Conservation (phyloP, 495 filamentous ascomycete species). For the Lepidopterella palustris region DNA sequence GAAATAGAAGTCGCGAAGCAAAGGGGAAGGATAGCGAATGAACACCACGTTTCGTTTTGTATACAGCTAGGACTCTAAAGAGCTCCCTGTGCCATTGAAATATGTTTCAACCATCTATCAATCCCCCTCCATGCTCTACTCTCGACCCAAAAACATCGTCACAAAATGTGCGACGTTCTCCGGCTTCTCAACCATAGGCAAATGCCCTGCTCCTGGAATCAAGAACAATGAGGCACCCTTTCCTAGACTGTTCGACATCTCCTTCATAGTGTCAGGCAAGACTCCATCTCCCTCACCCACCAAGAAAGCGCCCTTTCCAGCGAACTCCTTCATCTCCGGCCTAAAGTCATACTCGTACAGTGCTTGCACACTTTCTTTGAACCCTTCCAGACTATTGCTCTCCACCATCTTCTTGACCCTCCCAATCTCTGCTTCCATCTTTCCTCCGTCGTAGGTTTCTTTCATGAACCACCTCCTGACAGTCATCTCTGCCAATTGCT, state of each 20-base stretch:
- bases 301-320: conserved; percentile 57
- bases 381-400: conserved; percentile 61
- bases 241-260: conserved; percentile 55
- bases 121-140: too few relatives aligned
- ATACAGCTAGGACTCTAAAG: too few relatives aligned
- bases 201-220: conserved; percentile 62
- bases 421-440: conserved; percentile 43
- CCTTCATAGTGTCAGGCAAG: conserved; percentile 67
- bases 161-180: conserved; percentile 57
- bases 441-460: conserved; percentile 47
- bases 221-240: conserved; percentile 50
- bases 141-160: conserved; percentile 29
- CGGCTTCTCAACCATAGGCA: conserved; percentile 78
- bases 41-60: too few relatives aligned
- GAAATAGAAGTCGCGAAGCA: too few relatives aligned
- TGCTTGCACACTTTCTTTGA: conserved; percentile 61
- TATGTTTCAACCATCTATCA: too few relatives aligned
- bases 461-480: conserved; percentile 70
- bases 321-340: conserved; percentile 51
- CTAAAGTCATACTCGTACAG: conserved; percentile 71
- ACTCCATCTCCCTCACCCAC: conserved; percentile 69
- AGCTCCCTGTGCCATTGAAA: too few relatives aligned
- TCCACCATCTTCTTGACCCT: conserved; percentile 55
- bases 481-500: conserved; percentile 57
- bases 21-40: too few relatives aligned